Percentiles rank a stretch among this genome's conserved stretches.
Conservation (phyloP, 1,284 basidiomycete genomes). For the Pyrrhoderma noxium region DNA sequence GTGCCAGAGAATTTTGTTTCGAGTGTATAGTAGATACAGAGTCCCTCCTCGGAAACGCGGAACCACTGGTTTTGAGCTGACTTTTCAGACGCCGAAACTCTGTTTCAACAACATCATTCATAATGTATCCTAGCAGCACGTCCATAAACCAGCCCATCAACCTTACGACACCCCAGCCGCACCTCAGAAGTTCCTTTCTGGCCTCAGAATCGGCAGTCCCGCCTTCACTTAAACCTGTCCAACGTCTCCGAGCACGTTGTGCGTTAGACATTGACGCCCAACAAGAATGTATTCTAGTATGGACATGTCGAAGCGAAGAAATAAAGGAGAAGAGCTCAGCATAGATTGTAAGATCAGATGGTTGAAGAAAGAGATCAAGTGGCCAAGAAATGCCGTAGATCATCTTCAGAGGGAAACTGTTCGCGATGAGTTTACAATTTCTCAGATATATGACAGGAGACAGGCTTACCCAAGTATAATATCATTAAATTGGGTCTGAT, state of each 20-base stretch:
- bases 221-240: slow-evolving; percentile 83
- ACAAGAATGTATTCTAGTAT: slow-evolving; percentile 68
- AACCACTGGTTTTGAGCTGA: slow-evolving; percentile 32
- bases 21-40: not conserved
- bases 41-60: slow-evolving; percentile 2
- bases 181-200: slow-evolving; percentile 58
- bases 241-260: slow-evolving; percentile 72
- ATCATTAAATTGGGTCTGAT: slow-evolving; percentile 56
- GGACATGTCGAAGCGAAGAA: slow-evolving; percentile 75
- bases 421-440: not conserved
- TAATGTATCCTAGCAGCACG: slow-evolving; percentile 71
- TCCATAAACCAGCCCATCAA: slow-evolving; percentile 92
- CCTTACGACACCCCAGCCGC: slow-evolving; percentile 78
- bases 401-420: slow-evolving; percentile 52
- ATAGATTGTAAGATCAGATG: slow-evolving; percentile 68
- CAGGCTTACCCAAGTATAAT: slow-evolving; percentile 53
- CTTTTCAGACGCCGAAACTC: slow-evolving; percentile 69
- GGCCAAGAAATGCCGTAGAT: slow-evolving; percentile 76
- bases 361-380: slow-evolving; percentile 81
- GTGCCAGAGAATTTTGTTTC: not conserved
- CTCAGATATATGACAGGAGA: not conserved
- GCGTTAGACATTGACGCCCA: slow-evolving; percentile 81
- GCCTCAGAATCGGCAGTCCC: slow-evolving; percentile 68
- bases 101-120: slow-evolving; percentile 85
- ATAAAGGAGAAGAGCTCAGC: slow-evolving; percentile 77